A percentile compares a stretch with the other conserved stretches of the same genome.
Evolutionary conservation across 805 yeast genomes (phyloP).

Genomic region (Yarrowia divulgata): DNA sequence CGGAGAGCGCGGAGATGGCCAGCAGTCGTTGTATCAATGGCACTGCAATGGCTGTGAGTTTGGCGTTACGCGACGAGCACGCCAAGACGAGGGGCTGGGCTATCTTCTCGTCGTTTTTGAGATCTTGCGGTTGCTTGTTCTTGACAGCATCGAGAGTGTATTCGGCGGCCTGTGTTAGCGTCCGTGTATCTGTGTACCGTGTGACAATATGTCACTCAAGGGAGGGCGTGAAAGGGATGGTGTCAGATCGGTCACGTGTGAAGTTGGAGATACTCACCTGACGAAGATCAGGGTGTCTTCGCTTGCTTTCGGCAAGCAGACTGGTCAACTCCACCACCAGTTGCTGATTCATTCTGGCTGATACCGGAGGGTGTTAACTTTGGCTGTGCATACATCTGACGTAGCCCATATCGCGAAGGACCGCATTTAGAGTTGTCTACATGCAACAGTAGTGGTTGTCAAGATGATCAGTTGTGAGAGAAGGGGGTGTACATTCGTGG

Average conservation of each 20-base stretch:
- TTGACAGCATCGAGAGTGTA: conserved; percentile 30
- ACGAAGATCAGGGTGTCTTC: conserved; percentile 73
- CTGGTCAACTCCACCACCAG: conserved; percentile 61
- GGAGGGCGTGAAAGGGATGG: not conserved
- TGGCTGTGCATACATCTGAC: conserved; percentile 30
- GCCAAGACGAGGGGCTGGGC: conserved; percentile 74
- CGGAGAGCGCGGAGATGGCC: conserved; percentile 61
- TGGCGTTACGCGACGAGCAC: conserved; percentile 76
- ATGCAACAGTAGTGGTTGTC: not conserved
- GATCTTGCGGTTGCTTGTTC: conserved; percentile 42
- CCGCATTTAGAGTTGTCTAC: not conserved
- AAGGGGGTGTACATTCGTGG: too few species aligned
- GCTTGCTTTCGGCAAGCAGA: conserved; percentile 71
- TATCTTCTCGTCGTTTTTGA: conserved; percentile 60
- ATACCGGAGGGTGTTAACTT: conserved; percentile 34
- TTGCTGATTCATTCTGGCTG: conserved; percentile 46
- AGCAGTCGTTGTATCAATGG: conserved; percentile 73
- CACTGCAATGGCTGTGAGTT: conserved; percentile 72
- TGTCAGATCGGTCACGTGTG: not conserved
- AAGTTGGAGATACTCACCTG: conserved; percentile 53
- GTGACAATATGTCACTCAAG: not conserved
- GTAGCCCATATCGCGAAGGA: conserved; percentile 30
- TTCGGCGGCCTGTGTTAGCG: conserved; percentile 38
- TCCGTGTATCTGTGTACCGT: not conserved
- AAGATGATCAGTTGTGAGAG: not conserved